Percentiles rank a stretch among this genome's conserved stretches.
phyloP scores from a whole-genome alignment of 768 basidiomycete genomes.

The Phallus indusiatus region DNA sequence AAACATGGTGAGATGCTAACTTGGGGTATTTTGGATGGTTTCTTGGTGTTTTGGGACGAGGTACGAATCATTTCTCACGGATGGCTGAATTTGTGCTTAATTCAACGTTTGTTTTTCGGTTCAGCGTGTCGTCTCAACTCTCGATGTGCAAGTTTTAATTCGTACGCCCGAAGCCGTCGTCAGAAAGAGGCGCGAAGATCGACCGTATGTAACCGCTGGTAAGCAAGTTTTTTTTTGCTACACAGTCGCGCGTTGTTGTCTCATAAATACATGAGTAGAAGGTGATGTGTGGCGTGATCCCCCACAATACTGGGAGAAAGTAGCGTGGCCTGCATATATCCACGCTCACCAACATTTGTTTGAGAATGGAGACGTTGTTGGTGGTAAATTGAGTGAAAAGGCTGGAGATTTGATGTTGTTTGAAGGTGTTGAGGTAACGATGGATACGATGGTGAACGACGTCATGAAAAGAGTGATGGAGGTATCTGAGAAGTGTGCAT shows the following conservation, averaged over 20 bases:
- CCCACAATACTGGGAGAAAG: constrained; percentile 80
- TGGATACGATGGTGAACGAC: constrained; percentile 49
- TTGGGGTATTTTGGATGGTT: constrained; percentile 88
- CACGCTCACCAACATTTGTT: constrained; percentile 72
- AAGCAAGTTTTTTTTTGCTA: no score
- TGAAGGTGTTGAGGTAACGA: constrained; percentile 14
- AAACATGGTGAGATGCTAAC: constrained; percentile 40
- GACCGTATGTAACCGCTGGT: no score
- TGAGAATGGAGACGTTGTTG: constrained; percentile 62
- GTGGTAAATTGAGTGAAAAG: constrained; percentile 41
- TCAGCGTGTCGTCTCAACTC: constrained; percentile 59
- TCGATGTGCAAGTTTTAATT: constrained; percentile 81
- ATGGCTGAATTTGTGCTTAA: no score
- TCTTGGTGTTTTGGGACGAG: constrained; percentile 84
- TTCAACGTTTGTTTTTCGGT: no score
- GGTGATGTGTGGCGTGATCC: constrained; percentile 86
- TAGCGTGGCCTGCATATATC: constrained; percentile 90
- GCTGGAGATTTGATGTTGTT: constrained; percentile 48
- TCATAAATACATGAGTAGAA: constrained; percentile 37
- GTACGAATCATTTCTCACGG: constrained; percentile 29
- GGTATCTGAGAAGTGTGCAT: no score
- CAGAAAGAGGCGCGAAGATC: constrained; percentile 25
- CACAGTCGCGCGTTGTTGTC: no score
- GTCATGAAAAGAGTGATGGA: constrained; percentile 35
- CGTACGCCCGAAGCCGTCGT: constrained; percentile 71